Percentiles rank a stretch among this genome's conserved stretches.
phyloP scores from a whole-genome alignment of 257 asterid genomes.

The Hygrophila difformis region DNA sequence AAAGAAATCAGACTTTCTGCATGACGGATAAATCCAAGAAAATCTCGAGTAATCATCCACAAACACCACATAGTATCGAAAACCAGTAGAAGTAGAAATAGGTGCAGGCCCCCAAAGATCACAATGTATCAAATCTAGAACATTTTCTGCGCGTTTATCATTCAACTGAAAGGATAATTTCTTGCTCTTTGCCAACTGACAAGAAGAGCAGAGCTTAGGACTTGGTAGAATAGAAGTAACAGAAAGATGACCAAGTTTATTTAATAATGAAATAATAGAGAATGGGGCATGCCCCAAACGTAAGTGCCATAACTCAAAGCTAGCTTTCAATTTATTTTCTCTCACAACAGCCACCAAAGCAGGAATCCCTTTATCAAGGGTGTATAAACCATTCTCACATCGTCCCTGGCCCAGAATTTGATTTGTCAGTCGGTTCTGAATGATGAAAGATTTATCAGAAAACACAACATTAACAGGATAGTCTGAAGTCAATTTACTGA shows the following conservation, averaged over 20 bases:
- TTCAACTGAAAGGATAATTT: background rate
- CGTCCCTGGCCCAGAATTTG: background rate
- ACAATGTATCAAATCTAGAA: slow-evolving; percentile 7
- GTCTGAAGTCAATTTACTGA: background rate
- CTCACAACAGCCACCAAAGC: background rate
- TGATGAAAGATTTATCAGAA: background rate
- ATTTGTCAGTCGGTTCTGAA: background rate
- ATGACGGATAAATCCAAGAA: slow-evolving; percentile 10
- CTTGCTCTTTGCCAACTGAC: background rate
- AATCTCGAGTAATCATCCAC: slow-evolving; percentile 6
- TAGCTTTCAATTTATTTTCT: background rate
- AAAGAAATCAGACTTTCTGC: background rate
- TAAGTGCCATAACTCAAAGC: background rate
- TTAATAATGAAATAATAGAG: background rate
- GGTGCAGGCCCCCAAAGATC: slow-evolving; percentile 9
- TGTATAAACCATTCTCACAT: background rate
- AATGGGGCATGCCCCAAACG: background rate
- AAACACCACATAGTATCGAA: slow-evolving; percentile 5
- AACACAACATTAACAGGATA: background rate
- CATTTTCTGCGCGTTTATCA: background rate
- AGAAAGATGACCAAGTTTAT: background rate
- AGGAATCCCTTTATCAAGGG: background rate
- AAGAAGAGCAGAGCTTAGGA: background rate
- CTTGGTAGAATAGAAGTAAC: background rate
- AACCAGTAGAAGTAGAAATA: background rate